phyloP scores from a whole-genome alignment of 164 flowering plant species.

The Aristolochia fimbriata region DNA sequence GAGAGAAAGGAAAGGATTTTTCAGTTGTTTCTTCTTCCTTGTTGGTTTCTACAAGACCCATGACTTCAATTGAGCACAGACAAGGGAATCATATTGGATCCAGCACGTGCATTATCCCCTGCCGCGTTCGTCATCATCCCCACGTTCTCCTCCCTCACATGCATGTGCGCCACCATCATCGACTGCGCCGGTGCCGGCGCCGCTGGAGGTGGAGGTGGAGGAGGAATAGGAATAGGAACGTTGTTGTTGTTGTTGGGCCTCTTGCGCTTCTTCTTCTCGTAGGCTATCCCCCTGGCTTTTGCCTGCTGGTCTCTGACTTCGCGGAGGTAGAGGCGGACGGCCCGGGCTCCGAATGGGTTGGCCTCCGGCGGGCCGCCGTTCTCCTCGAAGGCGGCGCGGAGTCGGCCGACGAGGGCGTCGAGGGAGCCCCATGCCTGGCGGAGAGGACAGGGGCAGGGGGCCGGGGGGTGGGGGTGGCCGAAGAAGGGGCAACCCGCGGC shows the following conservation, averaged over 20 bases:
- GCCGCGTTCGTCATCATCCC: too few species aligned
- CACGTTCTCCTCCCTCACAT: too few species aligned
- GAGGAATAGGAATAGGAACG: too few species aligned
- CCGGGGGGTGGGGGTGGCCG: conserved; percentile 64
- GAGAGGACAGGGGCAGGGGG: conserved; percentile 58
- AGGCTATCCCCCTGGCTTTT: conserved; percentile 60
- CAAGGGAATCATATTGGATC: too few species aligned
- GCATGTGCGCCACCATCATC: too few species aligned
- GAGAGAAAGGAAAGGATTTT: too few species aligned
- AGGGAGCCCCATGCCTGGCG: conserved; percentile 76
- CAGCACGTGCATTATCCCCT: too few species aligned
- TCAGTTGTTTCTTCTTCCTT: too few species aligned
- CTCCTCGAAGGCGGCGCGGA: conserved; percentile 72
- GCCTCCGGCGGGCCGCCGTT: conserved; percentile 62
- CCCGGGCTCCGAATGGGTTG: conserved; percentile 60
- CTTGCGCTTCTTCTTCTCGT: conserved; percentile 69
- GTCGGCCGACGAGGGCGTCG: conserved; percentile 66
- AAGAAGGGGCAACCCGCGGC: conserved; percentile 41
- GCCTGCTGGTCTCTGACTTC: conserved; percentile 63
- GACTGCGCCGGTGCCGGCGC: not conserved
- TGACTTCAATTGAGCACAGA: too few species aligned
- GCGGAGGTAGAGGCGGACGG: conserved; percentile 53
- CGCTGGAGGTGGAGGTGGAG: conserved; percentile 6
- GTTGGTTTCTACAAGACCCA: too few species aligned
- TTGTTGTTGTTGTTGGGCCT: too few species aligned